phyloP scores from a whole-genome alignment of 257 asterid species.

The Plantago elongata region DNA sequence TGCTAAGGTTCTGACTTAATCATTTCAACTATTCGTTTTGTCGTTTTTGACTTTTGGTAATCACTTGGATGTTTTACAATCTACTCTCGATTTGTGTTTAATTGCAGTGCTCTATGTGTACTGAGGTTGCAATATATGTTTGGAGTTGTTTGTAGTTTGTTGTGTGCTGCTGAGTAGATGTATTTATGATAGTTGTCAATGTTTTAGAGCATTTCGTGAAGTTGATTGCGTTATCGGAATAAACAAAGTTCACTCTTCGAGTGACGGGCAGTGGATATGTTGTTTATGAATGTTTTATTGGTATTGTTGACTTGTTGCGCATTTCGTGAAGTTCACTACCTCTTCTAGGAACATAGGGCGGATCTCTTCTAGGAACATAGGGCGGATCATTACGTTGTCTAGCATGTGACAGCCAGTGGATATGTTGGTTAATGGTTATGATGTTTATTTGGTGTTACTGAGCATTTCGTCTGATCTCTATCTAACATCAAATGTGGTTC shows the following conservation, averaged over 20 bases:
- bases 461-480: too few species aligned
- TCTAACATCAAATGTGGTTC: too few species aligned
- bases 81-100: background rate
- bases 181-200: background rate
- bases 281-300: slow-evolving; percentile 4
- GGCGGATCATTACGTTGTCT: background rate
- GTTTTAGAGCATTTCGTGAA: too few species aligned
- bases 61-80: too few species aligned
- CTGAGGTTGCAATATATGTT: background rate
- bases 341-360: background rate
- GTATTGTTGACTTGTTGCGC: background rate
- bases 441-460: too few species aligned
- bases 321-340: too few species aligned
- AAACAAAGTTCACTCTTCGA: too few species aligned
- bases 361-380: background rate
- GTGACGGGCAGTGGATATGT: background rate
- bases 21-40: background rate
- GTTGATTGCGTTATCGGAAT: too few species aligned
- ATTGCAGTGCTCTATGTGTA: background rate
- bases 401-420: too few species aligned
- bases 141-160: background rate
- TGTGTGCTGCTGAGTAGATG: background rate
- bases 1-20: slow-evolving; percentile 58
- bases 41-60: background rate
- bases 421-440: too few species aligned